These are phyloP conservation scores for Mucor irregularis DNA, from an alignment of 371 early-diverging fungal genomes.

Conservation along the genomic window DNA sequence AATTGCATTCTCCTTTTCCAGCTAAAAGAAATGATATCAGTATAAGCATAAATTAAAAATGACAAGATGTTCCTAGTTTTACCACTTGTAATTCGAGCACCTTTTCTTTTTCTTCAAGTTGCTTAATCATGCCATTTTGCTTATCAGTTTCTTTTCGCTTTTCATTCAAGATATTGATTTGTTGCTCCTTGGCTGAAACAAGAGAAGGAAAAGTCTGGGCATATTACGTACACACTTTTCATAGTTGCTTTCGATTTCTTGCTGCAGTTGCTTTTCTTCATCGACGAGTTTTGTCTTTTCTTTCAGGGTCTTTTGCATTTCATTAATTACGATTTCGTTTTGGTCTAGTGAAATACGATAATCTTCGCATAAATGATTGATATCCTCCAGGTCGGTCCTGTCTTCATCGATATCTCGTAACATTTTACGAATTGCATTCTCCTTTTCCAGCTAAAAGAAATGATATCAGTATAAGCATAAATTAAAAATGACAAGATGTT, in stretches of 20 bases:
- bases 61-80: no score
- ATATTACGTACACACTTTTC: slow-evolving; percentile 66
- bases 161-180: no score
- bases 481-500: background rate
- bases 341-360: slow-evolving; percentile 21
- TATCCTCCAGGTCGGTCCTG: slow-evolving; percentile 23
- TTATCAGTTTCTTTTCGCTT: no score
- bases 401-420: slow-evolving; percentile 20
- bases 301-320: slow-evolving; percentile 45
- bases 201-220: slow-evolving; percentile 71
- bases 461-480: background rate
- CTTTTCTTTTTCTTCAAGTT: slow-evolving; percentile 79
- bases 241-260: slow-evolving; percentile 55
- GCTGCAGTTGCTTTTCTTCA: slow-evolving; percentile 54
- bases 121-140: no score
- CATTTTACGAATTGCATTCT: slow-evolving; percentile 17
- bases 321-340: slow-evolving; percentile 11
- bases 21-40: background rate
- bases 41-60: background rate
- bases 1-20: slow-evolving; percentile 18
- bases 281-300: slow-evolving; percentile 60
- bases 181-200: slow-evolving; percentile 69
- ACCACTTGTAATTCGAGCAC: slow-evolving; percentile 64
- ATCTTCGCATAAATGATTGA: slow-evolving; percentile 23
- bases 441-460: slow-evolving; percentile 18